Conservation (phyloP, 768 basidiomycete species). For the Lactarius sp. region DNA sequence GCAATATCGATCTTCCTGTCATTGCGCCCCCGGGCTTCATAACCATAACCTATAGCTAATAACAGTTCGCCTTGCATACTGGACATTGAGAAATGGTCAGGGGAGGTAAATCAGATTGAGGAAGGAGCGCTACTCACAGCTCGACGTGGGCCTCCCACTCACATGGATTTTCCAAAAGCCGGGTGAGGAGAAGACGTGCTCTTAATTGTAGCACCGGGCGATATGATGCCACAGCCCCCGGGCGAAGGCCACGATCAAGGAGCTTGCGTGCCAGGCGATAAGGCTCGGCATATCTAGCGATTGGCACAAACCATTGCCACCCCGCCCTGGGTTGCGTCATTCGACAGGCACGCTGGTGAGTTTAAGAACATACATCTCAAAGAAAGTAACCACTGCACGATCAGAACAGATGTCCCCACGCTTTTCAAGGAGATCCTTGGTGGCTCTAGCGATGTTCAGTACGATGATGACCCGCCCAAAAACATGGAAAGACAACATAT, state of each 20-base stretch:
- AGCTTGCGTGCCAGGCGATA: conserved; percentile 1
- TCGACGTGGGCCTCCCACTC: conserved; percentile 1
- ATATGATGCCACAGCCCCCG: not conserved
- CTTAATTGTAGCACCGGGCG: not conserved
- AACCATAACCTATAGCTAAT: conserved; percentile 7
- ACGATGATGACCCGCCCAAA: conserved; percentile 47
- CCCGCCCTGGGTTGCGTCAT: not conserved
- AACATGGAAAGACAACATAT: conserved; percentile 29
- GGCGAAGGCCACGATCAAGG: conserved; percentile 3
- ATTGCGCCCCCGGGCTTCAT: not conserved
- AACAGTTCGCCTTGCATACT: conserved; percentile 3
- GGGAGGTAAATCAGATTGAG: not conserved
- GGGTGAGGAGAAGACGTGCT: not conserved
- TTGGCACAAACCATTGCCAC: not conserved
- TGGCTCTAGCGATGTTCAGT: conserved; percentile 42
- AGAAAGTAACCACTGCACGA: conserved; percentile 1
- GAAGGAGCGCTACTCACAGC: not conserved
- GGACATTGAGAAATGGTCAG: not conserved
- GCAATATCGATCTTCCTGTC: conserved; percentile 1
- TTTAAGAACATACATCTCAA: conserved; percentile 4
- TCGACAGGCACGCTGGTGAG: not conserved
- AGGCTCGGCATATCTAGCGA: not conserved
- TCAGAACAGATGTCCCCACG: conserved; percentile 35
- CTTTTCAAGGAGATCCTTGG: conserved; percentile 48
- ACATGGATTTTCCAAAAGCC: not conserved